Conservation (phyloP, 1,284 basidiomycete genomes). For the Vanrija sp. region DNA sequence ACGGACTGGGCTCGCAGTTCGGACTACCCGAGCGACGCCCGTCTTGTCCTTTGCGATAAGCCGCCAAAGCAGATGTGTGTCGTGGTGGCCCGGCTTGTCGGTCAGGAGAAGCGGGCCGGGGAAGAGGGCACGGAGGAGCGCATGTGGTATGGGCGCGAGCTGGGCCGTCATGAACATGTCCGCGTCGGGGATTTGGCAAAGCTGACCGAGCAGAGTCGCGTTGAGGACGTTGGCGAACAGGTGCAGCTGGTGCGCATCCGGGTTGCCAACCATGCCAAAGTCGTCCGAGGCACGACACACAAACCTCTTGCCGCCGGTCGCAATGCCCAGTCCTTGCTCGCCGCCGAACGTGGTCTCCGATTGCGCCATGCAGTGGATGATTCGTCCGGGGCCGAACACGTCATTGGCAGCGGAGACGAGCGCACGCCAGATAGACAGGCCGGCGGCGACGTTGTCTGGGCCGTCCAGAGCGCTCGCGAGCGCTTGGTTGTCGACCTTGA, state of each 20-base stretch:
- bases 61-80: constrained; percentile 13
- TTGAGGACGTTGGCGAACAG: constrained; percentile 28
- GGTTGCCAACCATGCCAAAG: constrained; percentile 22
- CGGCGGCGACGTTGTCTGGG: constrained; percentile 3
- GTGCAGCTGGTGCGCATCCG: constrained; percentile 24
- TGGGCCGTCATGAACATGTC: constrained; percentile 38
- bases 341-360: constrained; percentile 30
- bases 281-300: constrained; percentile 31
- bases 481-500: constrained; percentile 40
- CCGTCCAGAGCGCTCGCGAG: constrained; percentile 11
- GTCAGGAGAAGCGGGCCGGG: constrained; percentile 34
- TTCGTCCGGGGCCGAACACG: constrained; percentile 19
- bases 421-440: constrained; percentile 20
- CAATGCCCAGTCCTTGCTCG: constrained; percentile 12
- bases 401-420: constrained; percentile 20
- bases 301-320: neutral
- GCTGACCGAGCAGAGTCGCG: constrained; percentile 26
- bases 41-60: constrained; percentile 10
- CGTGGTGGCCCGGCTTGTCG: constrained; percentile 24
- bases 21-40: constrained; percentile 1
- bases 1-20: no score
- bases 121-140: constrained; percentile 26
- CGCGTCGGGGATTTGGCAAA: constrained; percentile 30
- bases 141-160: constrained; percentile 26
- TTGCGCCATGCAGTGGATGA: constrained; percentile 40